These are phyloP conservation scores for Quercus berberidifolia DNA, from an alignment of 306 rosid species.

Conservation along the genomic window DNA sequence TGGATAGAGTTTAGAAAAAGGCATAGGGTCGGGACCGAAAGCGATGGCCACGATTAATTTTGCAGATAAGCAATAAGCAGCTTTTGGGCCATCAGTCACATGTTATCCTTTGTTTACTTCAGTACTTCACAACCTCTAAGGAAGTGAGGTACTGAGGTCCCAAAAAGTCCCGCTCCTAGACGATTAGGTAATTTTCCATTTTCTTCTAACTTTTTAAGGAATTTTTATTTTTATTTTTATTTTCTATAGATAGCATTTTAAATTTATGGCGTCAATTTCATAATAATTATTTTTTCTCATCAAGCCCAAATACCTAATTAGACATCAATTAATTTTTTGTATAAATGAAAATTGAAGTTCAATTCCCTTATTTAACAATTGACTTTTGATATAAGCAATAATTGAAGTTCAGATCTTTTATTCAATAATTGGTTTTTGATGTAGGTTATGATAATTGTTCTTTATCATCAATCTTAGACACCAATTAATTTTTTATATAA, in stretches of 20 bases:
- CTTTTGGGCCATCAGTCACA: conserved; percentile 68
- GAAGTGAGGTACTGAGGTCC: conserved; percentile 18
- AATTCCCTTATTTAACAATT: too few relatives aligned
- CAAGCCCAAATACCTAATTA: fast-evolving
- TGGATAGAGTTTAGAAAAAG: neutral
- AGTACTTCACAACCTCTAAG: neutral
- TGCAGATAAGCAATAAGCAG: conserved; percentile 31
- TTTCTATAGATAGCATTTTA: too few relatives aligned
- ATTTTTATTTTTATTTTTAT: neutral
- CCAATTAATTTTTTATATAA: too few relatives aligned
- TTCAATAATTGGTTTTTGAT: too few relatives aligned
- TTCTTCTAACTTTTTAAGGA: neutral
- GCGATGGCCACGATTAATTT: conserved; percentile 26
- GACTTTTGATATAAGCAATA: too few relatives aligned
- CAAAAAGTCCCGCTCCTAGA: neutral
- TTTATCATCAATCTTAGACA: too few relatives aligned
- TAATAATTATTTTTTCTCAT: too few relatives aligned
- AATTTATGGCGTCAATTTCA: too few relatives aligned
- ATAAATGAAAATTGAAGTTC: fast-evolving
- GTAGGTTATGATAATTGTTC: fast-evolving
- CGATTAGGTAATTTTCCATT: neutral
- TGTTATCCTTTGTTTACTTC: conserved; percentile 25
- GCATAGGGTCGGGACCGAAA: conserved; percentile 21
- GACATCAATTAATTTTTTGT: too few relatives aligned
- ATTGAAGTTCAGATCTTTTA: too few relatives aligned